Evolutionary conservation across 2,329 filamentous ascomycete species (phyloP).

Genomic region (Mariannaea elegans): DNA sequence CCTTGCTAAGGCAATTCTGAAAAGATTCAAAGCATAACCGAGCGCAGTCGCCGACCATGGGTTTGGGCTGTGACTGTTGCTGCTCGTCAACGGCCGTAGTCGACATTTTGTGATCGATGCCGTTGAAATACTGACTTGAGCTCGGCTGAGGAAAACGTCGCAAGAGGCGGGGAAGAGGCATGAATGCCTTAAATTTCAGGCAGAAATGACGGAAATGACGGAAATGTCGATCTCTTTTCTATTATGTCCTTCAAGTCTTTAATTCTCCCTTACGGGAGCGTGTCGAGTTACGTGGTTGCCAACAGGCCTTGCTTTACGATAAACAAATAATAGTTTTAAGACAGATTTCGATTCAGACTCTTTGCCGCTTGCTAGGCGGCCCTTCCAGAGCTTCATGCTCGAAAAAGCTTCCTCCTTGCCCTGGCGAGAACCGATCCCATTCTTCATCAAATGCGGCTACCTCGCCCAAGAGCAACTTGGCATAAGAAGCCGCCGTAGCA

Average conservation of each 20-base stretch:
- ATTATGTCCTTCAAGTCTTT: too few relatives aligned
- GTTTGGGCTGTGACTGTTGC: too few relatives aligned
- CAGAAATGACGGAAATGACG: too few relatives aligned
- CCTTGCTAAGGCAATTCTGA: conserved; percentile 1
- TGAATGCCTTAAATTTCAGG: conserved; percentile 2
- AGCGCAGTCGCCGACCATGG: not conserved
- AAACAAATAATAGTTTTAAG: too few relatives aligned
- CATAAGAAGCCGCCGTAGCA: conserved; percentile 8
- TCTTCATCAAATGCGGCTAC: not conserved
- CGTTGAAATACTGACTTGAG: not conserved
- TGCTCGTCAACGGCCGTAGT: too few relatives aligned
- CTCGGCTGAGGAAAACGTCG: not conserved
- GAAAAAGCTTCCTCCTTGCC: too few relatives aligned
- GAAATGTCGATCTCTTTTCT: too few relatives aligned
- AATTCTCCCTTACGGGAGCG: too few relatives aligned
- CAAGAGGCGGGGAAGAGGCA: not conserved
- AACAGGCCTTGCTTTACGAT: too few relatives aligned
- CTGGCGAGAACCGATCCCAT: not conserved
- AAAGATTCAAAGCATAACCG: conserved; percentile 3
- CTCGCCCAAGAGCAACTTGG: conserved; percentile 1
- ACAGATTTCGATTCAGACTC: too few relatives aligned
- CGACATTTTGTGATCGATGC: too few relatives aligned
- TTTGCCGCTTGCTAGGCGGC: not conserved
- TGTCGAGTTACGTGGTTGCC: too few relatives aligned
- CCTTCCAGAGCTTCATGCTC: not conserved